phyloP scores from a whole-genome alignment of 768 basidiomycete species.

The Candolleomyces efflorescens region DNA sequence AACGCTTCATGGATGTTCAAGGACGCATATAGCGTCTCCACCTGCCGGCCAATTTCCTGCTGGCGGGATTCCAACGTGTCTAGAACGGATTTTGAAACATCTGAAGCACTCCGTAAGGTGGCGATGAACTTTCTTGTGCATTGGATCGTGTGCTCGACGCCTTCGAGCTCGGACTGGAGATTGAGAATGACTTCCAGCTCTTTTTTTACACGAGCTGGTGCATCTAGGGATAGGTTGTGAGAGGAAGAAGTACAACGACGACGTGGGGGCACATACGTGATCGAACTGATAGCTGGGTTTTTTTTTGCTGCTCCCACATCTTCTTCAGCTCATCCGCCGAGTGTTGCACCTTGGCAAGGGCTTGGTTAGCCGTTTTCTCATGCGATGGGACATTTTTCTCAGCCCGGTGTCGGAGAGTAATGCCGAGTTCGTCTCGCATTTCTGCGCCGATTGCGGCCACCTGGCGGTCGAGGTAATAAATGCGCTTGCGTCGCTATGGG shows the following conservation, averaged over 20 bases:
- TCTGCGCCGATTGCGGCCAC: constrained; percentile 18
- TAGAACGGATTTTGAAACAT: no score
- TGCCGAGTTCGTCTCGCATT: not conserved
- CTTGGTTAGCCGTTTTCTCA: constrained; percentile 9
- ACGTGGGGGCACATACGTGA: constrained; percentile 21
- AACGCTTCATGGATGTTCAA: no score
- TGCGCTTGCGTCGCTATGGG: no score
- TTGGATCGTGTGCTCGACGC: no score
- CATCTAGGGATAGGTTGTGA: no score
- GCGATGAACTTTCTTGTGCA: no score
- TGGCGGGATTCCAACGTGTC: no score
- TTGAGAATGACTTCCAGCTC: no score
- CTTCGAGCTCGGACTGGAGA: no score
- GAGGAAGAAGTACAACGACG: constrained; percentile 25
- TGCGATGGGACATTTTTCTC: constrained; percentile 13
- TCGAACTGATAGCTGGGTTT: constrained; percentile 22
- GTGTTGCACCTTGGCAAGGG: constrained; percentile 12
- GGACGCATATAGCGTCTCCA: no score
- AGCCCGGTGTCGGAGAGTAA: not conserved
- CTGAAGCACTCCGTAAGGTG: no score
- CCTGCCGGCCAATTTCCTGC: no score
- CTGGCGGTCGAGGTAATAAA: constrained; percentile 27
- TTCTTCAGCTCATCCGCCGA: constrained; percentile 13
- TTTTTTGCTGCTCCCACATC: constrained; percentile 27
- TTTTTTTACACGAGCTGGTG: constrained; percentile 23